Base-by-base conservation (phyloP, 2,329 filamentous ascomycete species). In the Botryotinia convoluta region DNA sequence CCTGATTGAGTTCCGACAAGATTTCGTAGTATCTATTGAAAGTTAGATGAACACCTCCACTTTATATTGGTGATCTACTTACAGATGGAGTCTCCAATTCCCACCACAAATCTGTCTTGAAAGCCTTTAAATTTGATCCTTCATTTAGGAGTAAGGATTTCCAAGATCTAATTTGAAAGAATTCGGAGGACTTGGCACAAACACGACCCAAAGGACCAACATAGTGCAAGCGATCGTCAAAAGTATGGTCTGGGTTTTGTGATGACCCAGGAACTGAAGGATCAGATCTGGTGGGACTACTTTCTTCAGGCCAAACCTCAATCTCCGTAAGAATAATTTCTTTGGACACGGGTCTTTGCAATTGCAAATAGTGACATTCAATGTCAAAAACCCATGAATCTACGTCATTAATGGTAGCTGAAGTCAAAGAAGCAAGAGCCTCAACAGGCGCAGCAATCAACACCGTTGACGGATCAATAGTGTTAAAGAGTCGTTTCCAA, bases 111-210 rank as follows among this genome's bases (percentile, higher is more conserved):
- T 93, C 92, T 6, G 88, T 90, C 64, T 74, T 72, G 69, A 87
- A 95, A 9, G 89, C 91, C 73, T 86, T 86, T n/a, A 92, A 86
- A 7, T 89, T 93, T 0, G 91, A 93, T 14, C 92, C 91, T 82
- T 95, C 92, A 79, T 95, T 95, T 76, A 94, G 87, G 2, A 87
- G 83, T 0, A 94, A 78, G 29, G 87, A 86, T 0, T 85, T 86
- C 92, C 93, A 95, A 2, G 87, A 87, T 35, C 77, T 67, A 51
- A 78, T 72, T 20, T 76, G 62, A 54, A 80, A 79, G 1, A 80
- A 51, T 14, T 68, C 45, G 4, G 70, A 74, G 5, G 48, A 54
- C 45, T 29, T 59, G 54, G 69, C 68, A 65, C 60, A 71, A 42
- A 32, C 44, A n/a, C 20, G 7, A 22, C 35, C 45, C 48, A 12